These are phyloP conservation scores for Candida mesenterica DNA, from an alignment of 1,139 yeast species.

Conservation along the genomic window DNA sequence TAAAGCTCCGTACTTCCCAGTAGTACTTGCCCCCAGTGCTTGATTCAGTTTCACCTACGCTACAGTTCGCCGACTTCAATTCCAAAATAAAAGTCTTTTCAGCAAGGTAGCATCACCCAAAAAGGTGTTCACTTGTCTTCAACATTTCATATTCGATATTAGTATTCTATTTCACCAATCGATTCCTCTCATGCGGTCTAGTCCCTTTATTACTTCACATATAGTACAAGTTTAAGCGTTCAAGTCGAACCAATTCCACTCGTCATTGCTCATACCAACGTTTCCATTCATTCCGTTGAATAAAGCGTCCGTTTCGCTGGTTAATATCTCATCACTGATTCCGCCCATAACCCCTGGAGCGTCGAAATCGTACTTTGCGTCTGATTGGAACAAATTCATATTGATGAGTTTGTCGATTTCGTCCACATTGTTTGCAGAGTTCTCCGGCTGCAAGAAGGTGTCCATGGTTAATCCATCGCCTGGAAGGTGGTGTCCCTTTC, in stretches of 20 bases:
- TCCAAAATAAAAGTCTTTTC: too few relatives aligned
- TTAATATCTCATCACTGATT: constrained; percentile 16
- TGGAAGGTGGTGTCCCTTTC: background rate
- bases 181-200: too few relatives aligned
- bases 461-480: constrained; percentile 4
- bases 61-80: too few relatives aligned
- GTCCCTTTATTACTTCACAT: too few relatives aligned
- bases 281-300: constrained; percentile 3
- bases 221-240: constrained; percentile 5
- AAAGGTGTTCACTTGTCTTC: too few relatives aligned
- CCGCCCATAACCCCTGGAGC: constrained; percentile 13
- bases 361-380: constrained; percentile 14
- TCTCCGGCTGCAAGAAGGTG: constrained; percentile 6
- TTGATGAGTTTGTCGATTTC: constrained; percentile 43
- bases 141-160: too few relatives aligned
- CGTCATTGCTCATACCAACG: constrained; percentile 8
- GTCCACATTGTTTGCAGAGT: constrained; percentile 22
- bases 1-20: too few relatives aligned
- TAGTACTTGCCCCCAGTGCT: too few relatives aligned
- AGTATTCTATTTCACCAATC: too few relatives aligned
- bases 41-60: too few relatives aligned
- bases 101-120: too few relatives aligned
- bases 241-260: constrained; percentile 20
- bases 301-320: constrained; percentile 9
- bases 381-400: constrained; percentile 40